These are phyloP conservation scores for Fusarium sp. DNA, from an alignment of 2,329 filamentous ascomycete species.

Conservation along the genomic window DNA sequence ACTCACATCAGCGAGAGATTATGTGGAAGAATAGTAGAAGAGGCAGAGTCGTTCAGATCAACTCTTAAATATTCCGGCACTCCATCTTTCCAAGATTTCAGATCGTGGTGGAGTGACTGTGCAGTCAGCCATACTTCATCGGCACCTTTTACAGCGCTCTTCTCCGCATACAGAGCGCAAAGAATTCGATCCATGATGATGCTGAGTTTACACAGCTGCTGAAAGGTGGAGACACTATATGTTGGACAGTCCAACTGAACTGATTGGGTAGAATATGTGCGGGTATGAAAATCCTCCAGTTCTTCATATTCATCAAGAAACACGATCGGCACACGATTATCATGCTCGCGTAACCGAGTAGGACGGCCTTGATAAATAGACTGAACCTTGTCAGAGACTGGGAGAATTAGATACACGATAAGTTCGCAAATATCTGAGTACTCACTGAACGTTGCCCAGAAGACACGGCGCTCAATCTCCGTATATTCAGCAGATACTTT, in stretches of 20 bases:
- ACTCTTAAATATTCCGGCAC: conserved; percentile 52
- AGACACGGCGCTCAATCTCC: conserved; percentile 55
- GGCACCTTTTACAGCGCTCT: conserved; percentile 42
- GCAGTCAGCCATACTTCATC: conserved; percentile 46
- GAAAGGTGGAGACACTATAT: conserved; percentile 55
- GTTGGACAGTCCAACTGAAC: conserved; percentile 48
- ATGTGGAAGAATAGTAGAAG: conserved; percentile 42
- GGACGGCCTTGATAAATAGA: conserved; percentile 63
- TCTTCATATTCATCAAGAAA: conserved; percentile 62
- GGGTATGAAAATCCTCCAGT: conserved; percentile 57
- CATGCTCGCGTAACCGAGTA: conserved; percentile 53
- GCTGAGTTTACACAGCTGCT: conserved; percentile 54
- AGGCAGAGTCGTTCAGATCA: background rate
- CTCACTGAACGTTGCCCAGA: conserved; percentile 38
- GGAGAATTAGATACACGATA: too few relatives aligned
- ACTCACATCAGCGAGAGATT: background rate
- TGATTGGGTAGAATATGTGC: conserved; percentile 47
- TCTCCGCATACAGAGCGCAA: conserved; percentile 55
- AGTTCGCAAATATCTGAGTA: too few relatives aligned
- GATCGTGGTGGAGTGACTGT: conserved; percentile 48
- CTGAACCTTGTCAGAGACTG: conserved; percentile 65
- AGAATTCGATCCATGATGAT: conserved; percentile 56
- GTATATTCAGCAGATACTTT: conserved; percentile 52
- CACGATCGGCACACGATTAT: conserved; percentile 55
- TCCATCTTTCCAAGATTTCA: conserved; percentile 52